Evolutionary conservation across 192 early-diverging fungal species (phyloP).

Genomic region (Coemansia javaensis): DNA sequence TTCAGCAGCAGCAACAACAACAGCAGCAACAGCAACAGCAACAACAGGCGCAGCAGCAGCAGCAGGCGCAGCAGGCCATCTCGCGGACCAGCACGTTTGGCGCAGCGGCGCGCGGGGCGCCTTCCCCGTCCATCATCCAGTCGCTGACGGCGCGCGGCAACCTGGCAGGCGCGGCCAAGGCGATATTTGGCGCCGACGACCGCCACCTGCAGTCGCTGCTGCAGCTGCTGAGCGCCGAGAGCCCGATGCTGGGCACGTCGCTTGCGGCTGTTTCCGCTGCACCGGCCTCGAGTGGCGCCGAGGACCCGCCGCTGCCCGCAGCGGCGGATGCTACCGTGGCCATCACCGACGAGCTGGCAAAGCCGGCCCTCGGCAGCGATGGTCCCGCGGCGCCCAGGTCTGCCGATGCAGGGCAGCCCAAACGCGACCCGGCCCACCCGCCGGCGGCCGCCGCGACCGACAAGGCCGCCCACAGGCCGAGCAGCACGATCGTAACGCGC

Average conservation of each 20-base stretch:
- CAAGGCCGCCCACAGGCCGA: neutral
- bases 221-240: constrained; percentile 44
- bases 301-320: constrained; percentile 3
- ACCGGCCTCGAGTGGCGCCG: neutral
- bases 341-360: constrained; percentile 10
- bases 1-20: too few relatives aligned
- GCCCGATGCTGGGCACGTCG: constrained; percentile 42
- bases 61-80: constrained; percentile 20
- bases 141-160: constrained; percentile 27
- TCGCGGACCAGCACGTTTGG: constrained; percentile 46
- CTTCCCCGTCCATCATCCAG: constrained; percentile 51
- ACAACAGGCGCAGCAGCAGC: too few relatives aligned
- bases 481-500: too few relatives aligned
- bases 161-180: constrained; percentile 30
- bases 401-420: neutral
- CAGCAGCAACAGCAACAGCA: too few relatives aligned
- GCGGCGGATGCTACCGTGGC: constrained; percentile 3
- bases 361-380: constrained; percentile 7
- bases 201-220: constrained; percentile 38
- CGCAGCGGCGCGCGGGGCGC: constrained; percentile 41
- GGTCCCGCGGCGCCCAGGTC: neutral
- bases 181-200: constrained; percentile 41
- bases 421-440: neutral
- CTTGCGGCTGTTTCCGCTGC: neutral
- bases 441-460: neutral